These are phyloP conservation scores for Syzygium aqueum DNA, from an alignment of 345 rosid species.

Conservation along the genomic window DNA sequence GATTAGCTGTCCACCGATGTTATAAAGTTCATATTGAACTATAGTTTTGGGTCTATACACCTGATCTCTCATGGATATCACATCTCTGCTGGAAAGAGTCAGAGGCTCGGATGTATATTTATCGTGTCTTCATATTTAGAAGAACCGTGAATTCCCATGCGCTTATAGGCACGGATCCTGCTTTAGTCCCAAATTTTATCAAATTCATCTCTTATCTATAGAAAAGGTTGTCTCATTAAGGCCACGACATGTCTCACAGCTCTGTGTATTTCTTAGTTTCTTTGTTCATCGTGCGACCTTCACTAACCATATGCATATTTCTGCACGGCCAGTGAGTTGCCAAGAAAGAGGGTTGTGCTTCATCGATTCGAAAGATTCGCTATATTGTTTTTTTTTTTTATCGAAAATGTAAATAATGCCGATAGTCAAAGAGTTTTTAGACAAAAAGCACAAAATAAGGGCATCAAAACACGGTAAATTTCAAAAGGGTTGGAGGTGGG, in stretches of 20 bases:
- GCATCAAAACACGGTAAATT: too few species aligned
- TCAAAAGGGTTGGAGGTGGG: too few species aligned
- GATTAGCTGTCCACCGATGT: constrained; percentile 3
- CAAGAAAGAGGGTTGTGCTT: not conserved
- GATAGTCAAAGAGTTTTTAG: too few species aligned
- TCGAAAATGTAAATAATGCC: too few species aligned
- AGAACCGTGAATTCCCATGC: not conserved
- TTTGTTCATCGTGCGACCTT: not conserved
- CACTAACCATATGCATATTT: not conserved
- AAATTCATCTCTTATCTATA: not conserved
- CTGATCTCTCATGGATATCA: not conserved
- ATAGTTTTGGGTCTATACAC: not conserved
- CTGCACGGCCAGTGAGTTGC: not conserved
- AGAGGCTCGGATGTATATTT: not conserved
- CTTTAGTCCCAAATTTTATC: not conserved
- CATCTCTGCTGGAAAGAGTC: not conserved
- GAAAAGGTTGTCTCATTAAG: not conserved
- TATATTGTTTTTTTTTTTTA: too few species aligned
- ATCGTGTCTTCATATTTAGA: not conserved
- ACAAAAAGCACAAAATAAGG: too few species aligned
- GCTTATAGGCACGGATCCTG: not conserved
- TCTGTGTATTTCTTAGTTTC: not conserved
- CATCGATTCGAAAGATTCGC: not conserved
- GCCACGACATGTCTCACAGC: not conserved
- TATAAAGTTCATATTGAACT: not conserved